Evolutionary conservation across 2,329 filamentous ascomycete genomes (phyloP), one percentile per base, ranked within the genome.

Genomic region (Onygena corvina): DNA sequence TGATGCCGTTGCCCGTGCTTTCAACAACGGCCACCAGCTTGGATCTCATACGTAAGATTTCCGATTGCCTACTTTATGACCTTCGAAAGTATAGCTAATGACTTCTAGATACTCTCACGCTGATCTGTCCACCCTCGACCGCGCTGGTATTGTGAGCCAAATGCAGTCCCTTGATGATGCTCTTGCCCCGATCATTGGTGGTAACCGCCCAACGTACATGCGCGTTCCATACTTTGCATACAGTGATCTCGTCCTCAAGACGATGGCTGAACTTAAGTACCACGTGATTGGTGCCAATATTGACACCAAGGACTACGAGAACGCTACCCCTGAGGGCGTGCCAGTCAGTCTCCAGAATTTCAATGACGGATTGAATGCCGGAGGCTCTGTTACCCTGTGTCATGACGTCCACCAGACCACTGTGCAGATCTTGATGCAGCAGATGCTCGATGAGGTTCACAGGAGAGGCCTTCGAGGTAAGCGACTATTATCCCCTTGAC

Each of bases 151-250:
- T 2, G 57, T 59, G 7, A 52, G 53, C 0, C 60, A 74, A 55
- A 72, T 74, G 67, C 59, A 56, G 8, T 51, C 59, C 14, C 61
- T 70, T 3, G 71, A 75, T 55, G 56, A 57, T 12, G 64, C 66
- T 0, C 58, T 74, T 44, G 25, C 51, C 27, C 58, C 60, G 21
- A 66, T 71, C 40, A 56, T 74, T 25, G 21, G 27, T 14, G 71
- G 72, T 27, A 60, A 63, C 42, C 64, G 65, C 27, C 72, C 72
- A 0, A 68, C 64, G 1, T 74, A 74, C 56, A 72, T 73, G 67
- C 64, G 72, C 5, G 63, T 71, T 1, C 72, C 72, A 1, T 74
- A 66, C 56, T 61, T 70, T 14, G 58, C 57, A 3, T 62, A 64
- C 36, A 63, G 62, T 30, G 59, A 53, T 6, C 46, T 56, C 1